phyloP scores from a whole-genome alignment of 495 filamentous ascomycete species.

The Podospora conica region DNA sequence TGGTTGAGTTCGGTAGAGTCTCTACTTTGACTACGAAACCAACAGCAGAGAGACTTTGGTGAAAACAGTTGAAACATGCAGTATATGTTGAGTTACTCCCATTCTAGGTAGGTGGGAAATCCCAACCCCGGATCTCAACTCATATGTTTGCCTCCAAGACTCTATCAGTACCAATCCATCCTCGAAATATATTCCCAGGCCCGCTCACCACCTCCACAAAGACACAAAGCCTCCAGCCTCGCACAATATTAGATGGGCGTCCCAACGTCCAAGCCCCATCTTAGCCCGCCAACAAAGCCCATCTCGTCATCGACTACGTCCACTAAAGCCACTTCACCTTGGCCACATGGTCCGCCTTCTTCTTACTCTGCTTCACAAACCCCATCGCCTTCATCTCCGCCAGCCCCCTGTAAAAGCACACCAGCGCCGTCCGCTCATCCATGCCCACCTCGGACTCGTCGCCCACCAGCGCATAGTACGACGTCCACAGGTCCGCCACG shows the following conservation, averaged over 20 bases:
- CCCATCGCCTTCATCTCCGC: conserved; percentile 82
- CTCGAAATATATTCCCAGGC: too few species aligned
- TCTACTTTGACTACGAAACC: not conserved
- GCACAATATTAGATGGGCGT: too few species aligned
- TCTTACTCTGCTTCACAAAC: conserved; percentile 81
- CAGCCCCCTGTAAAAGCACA: conserved; percentile 73
- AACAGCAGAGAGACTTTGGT: not conserved
- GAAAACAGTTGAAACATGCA: not conserved
- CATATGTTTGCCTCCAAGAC: not conserved
- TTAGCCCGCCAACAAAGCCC: too few species aligned
- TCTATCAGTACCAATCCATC: not conserved
- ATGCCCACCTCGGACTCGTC: conserved; percentile 44
- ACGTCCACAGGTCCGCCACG: conserved; percentile 80
- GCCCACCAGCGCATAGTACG: conserved; percentile 71
- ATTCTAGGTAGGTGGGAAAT: not conserved
- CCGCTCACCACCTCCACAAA: not conserved
- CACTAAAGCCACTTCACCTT: conserved; percentile 55
- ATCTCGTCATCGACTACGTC: too few species aligned
- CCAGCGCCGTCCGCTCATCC: conserved; percentile 50
- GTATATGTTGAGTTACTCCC: not conserved
- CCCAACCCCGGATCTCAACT: not conserved
- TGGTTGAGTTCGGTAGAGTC: not conserved
- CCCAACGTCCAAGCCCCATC: too few species aligned
- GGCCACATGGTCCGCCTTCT: conserved; percentile 84
- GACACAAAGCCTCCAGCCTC: not conserved